Percentiles rank a stretch among this genome's conserved stretches.
phyloP scores from a whole-genome alignment of 2,329 filamentous ascomycete genomes.

The Pseudogymnoascus destructans region DNA sequence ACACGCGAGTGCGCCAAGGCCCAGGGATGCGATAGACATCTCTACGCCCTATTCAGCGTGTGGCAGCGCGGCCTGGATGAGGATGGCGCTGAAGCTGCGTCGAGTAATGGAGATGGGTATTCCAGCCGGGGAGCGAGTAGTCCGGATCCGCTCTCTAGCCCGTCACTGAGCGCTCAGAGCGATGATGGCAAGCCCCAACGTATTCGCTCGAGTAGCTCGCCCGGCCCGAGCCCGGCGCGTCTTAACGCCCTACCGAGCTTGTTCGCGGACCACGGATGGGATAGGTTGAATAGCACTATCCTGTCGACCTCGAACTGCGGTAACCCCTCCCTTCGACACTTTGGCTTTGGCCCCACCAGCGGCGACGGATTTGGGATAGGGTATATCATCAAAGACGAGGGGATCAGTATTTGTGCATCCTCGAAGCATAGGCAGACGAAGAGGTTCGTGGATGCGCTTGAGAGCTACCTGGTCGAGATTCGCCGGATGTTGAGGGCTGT shows the following conservation, averaged over 20 bases:
- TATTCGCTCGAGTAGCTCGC: constrained; percentile 27
- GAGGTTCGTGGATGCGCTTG: constrained; percentile 78
- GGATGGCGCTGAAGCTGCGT: constrained; percentile 40
- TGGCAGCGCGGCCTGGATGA: constrained; percentile 86
- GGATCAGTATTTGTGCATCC: constrained; percentile 79
- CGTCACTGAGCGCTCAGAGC: not conserved
- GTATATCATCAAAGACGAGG: constrained; percentile 95
- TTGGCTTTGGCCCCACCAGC: constrained; percentile 90
- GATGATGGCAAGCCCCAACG: constrained; percentile 19
- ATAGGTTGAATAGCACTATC: constrained; percentile 87
- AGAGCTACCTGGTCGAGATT: constrained; percentile 84
- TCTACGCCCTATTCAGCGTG: constrained; percentile 87
- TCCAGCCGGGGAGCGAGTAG: constrained; percentile 33
- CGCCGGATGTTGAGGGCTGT: constrained; percentile 68
- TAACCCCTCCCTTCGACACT: constrained; percentile 86
- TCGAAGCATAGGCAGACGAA: constrained; percentile 90
- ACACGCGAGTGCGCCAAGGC: constrained; percentile 83
- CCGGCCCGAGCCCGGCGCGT: constrained; percentile 35
- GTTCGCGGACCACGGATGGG: constrained; percentile 84
- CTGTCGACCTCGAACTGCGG: constrained; percentile 97
- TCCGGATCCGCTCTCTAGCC: constrained; percentile 25
- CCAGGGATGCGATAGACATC: constrained; percentile 79
- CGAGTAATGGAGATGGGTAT: constrained; percentile 43
- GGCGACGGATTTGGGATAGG: constrained; percentile 94
- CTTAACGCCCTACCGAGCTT: constrained; percentile 51